Percentiles rank a stretch among this genome's conserved stretches.
phyloP scores from a whole-genome alignment of 495 filamentous ascomycete species.

The Aspergillus campestris region DNA sequence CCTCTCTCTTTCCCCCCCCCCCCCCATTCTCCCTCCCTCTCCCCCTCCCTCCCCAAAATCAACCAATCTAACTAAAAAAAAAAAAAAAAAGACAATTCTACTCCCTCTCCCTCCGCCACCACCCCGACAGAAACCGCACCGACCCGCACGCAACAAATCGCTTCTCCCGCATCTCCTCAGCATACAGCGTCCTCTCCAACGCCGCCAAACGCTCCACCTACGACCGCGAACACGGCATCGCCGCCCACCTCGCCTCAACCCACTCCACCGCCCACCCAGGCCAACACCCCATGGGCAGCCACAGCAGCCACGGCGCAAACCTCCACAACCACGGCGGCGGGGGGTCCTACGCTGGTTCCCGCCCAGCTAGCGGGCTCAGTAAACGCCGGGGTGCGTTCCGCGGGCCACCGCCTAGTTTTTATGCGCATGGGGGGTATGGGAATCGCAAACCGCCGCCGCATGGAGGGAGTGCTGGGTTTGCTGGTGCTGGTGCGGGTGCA shows the following conservation, averaged over 20 bases:
- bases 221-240: conserved; percentile 57
- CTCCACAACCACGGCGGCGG: conserved; percentile 35
- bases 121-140: conserved; percentile 81
- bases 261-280: conserved; percentile 18
- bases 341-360: conserved; percentile 48
- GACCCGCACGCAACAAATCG: conserved; percentile 64
- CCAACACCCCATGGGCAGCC: conserved; percentile 42
- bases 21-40: conserved; percentile 2
- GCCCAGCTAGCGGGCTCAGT: conserved; percentile 72
- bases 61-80: neutral
- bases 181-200: conserved; percentile 71
- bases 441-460: conserved; percentile 3
- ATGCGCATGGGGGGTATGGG: conserved; percentile 58
- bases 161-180: conserved; percentile 80
- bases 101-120: conserved; percentile 80
- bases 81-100: conserved; percentile 59
- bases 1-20: conserved; percentile 1
- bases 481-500: conserved; percentile 20
- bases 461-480: conserved; percentile 16
- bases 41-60: neutral
- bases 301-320: conserved; percentile 23
- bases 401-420: conserved; percentile 88
- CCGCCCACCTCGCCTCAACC: conserved; percentile 22
- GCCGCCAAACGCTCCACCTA: conserved; percentile 65
- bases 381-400: conserved; percentile 63